Conservation (phyloP, 768 basidiomycete species). For the Leccinum subgranulosum region DNA sequence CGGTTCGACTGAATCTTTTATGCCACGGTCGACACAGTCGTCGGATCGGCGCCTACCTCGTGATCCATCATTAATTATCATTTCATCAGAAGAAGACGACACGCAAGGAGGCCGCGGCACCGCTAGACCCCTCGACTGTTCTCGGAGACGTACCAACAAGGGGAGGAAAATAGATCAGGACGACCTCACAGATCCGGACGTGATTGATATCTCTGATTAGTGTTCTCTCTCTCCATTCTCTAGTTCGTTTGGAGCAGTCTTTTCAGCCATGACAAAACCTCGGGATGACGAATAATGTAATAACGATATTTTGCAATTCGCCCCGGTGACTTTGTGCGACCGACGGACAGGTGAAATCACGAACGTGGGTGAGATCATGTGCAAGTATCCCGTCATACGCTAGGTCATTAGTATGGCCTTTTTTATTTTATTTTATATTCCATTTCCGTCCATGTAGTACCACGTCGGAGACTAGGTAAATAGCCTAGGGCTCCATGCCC, state of each 20-base stretch:
- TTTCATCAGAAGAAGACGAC: constrained; percentile 24
- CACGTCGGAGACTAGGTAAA: no score
- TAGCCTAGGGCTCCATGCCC: no score
- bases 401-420: no score
- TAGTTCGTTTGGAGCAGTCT: neutral
- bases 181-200: constrained; percentile 38
- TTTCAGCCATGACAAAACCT: neutral
- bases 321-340: neutral
- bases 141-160: constrained; percentile 8
- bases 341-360: neutral
- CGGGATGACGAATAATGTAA: neutral
- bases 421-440: no score
- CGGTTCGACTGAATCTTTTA: constrained; percentile 6
- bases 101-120: neutral
- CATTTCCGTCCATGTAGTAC: no score
- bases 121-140: neutral
- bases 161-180: constrained; percentile 26
- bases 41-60: constrained; percentile 12
- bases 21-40: constrained; percentile 19
- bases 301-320: neutral
- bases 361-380: no score
- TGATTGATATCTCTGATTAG: constrained; percentile 54
- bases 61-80: constrained; percentile 22
- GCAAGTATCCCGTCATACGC: no score
- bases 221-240: neutral